Evolutionary conservation across 2,329 filamentous ascomycete species (phyloP), one percentile per base, ranked within the genome.

Genomic region (Fusarium tuaranense): DNA sequence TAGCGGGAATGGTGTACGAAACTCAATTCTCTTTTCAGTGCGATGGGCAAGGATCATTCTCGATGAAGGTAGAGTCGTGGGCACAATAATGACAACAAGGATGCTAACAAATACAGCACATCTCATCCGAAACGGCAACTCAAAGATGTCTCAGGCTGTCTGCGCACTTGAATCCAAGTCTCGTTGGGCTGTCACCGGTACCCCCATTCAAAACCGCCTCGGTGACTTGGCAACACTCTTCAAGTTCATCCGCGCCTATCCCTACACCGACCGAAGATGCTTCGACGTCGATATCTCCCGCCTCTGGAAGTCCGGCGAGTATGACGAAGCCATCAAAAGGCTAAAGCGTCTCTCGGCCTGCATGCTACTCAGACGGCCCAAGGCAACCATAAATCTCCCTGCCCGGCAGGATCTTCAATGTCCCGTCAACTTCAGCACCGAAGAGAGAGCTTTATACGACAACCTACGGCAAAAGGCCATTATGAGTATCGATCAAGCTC

Each of bases 151-250:
- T 5, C 78, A 22, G 61, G 84, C 85, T 2, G 76, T 84, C 0
- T 86, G 81, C 36, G 78, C 78, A 3, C 78, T 89, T 1, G 69
- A 83, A 0, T 78, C 83, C 0, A 69, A 72, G 18, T 78, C 77
- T 3, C 81, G 86, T 7, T 88, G 86, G 87, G 84, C 83, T 1
- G 82, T 88, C 0, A 88, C 85, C 0, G 86, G 86, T 0, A 88
- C 87, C 0, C 87, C 87, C 0, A 84, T 89, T 1, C 86, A 88
- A 53, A 89, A 88, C 57, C 78, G 78, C 0, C 78, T 87, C 0
- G 76, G 75, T 1, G 87, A 88, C 57, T 78, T 88, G 7, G 79
- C 82, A 0, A 79, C 81, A 1, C 78, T 88, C 0, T 76, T 88
- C 1, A 82, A 82, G 30, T 88, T 88, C 63, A 77, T 88, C 16